Evolutionary conservation across 2,329 filamentous ascomycete species (phyloP).

Genomic region (Macrophomina phaseolina): DNA sequence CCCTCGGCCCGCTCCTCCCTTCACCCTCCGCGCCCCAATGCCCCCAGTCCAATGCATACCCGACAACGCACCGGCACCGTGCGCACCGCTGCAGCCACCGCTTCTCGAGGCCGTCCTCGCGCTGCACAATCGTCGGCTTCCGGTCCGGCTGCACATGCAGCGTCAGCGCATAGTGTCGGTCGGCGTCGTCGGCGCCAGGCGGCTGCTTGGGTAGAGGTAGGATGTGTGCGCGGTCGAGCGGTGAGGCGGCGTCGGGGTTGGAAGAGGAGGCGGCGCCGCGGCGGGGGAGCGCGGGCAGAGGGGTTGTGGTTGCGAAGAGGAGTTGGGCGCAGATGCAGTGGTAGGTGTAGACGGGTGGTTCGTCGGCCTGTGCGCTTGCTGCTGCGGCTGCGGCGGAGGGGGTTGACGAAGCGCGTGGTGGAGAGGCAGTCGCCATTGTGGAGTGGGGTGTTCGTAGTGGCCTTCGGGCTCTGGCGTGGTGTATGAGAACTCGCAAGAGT

Average conservation of each 20-base stretch:
- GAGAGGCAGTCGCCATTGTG: background rate
- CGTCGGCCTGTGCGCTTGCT: constrained; percentile 7
- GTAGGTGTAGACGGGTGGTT: constrained; percentile 55
- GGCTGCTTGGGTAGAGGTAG: constrained; percentile 53
- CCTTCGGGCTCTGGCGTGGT: background rate
- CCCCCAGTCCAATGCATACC: constrained; percentile 64
- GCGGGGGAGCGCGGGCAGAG: constrained; percentile 58
- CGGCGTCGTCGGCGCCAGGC: constrained; percentile 15
- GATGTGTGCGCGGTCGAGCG: constrained; percentile 62
- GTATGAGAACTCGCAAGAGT: background rate
- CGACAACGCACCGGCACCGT: constrained; percentile 65
- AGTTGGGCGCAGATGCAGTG: constrained; percentile 72
- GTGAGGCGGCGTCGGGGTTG: constrained; percentile 26
- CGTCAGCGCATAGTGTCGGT: constrained; percentile 56
- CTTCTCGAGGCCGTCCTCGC: constrained; percentile 72
- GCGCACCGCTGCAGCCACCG: constrained; percentile 63
- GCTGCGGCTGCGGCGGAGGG: constrained; percentile 30
- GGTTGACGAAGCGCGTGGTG: constrained; percentile 35
- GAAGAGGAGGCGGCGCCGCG: constrained; percentile 42
- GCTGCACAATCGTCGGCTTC: constrained; percentile 58
- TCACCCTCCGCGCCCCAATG: constrained; percentile 54
- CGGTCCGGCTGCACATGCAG: constrained; percentile 56
- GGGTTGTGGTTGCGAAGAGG: constrained; percentile 64
- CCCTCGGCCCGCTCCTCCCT: constrained; percentile 38
- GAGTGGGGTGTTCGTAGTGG: background rate